Evolutionary conservation across 768 basidiomycete genomes (phyloP), one percentile per base, ranked within the genome.

Genomic region (Cubamyces sp.): DNA sequence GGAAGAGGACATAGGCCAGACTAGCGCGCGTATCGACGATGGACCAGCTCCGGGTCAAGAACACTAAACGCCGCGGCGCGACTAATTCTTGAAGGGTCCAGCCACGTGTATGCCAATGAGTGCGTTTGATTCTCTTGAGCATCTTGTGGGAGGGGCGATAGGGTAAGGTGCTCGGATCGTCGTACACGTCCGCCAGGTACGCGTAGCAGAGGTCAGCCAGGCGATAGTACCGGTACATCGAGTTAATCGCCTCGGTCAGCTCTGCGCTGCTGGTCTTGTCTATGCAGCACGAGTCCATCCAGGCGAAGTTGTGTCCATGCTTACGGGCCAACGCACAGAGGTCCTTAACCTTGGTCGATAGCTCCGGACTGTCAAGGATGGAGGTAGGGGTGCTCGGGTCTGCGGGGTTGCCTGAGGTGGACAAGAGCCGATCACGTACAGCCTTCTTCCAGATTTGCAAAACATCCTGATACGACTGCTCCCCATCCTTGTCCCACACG

Each of bases 211-310:
- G 42, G 42, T 64, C 62, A 41, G 62, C 62, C 37, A 57, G 57
- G 3, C 57, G 57, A 52, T 63, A 63, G 43, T 51, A 63, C 51
- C 47, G 56, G 56, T 53, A 63, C 62, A 63, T 63, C n/a, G 62
- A 63, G 62, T 63, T 63, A 56, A 63, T 57, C n/a, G 62, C 63
- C 58, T 64, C 63, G 28, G 57, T 55, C 15, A 64, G 63, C 54
- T 60, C 58, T 1, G 41, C 42, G 43, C 63, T 60, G 58, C 63
- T 64, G 23, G 59, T 57, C 59, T 64, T 64, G 64, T 64, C 54
- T 54, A 64, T 60, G 59, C 64, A 61, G 39, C 64, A 64, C 2
- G 63, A 55, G 49, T 64, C 63, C 41, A 60, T 64, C 58, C 63
- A 57, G 14, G 57, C 64, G 42, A 50, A 39, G 50, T 56, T 49